Evolutionary conservation across 1,284 basidiomycete genomes (phyloP), one percentile per base, ranked within the genome.

Genomic region (Papiliotrema fonsecae): DNA sequence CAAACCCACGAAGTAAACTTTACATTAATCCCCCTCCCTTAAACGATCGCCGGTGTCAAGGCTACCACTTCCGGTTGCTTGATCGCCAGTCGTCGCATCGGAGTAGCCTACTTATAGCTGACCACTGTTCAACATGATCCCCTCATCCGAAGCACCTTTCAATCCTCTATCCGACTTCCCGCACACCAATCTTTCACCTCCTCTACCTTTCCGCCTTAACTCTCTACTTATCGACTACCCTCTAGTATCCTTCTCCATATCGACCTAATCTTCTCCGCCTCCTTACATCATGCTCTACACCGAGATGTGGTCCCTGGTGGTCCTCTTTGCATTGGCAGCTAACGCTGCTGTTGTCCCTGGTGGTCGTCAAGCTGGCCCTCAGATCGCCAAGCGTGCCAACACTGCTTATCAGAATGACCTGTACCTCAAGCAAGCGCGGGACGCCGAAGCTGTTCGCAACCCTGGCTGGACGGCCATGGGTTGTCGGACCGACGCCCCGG

Each of bases 381-480:
- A 19, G 26, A 9, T 25, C 13, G 18, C 14, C 39, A 10, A 14
- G 39, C 39, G 10, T 6, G 4, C 41, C 14, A 9, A 22, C 18
- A 22, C n/a, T 22, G 21, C 21, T 26, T 13, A 14, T 21, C 25
- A 25, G n/a, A n/a, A 39, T 14, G 36, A 27, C 28, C 6, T n/a
- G 16, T 47, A 41, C 28, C 36, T 41, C 22, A 24, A 30, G 7
- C 42, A 50, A 19, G 49, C 49, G 4, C 37, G 38, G 18, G 10
- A 28, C n/a, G 36, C 42, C 25, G 27, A 45, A 19, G 42, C 28
- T 7, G 42, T 28, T 16, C 19, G 46, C 19, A 43, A 43, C 36
- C 32, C 6, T 18, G 49, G 49, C 6, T 50, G 49, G 49, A 39
- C 42, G 5, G 35, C 49, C 14, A 7, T 45, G 6, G 49, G 49